A percentile compares a stretch with the other conserved stretches of the same genome.
phyloP scores from a whole-genome alignment of 768 basidiomycete species.

The Gelatoporia subvermispora region DNA sequence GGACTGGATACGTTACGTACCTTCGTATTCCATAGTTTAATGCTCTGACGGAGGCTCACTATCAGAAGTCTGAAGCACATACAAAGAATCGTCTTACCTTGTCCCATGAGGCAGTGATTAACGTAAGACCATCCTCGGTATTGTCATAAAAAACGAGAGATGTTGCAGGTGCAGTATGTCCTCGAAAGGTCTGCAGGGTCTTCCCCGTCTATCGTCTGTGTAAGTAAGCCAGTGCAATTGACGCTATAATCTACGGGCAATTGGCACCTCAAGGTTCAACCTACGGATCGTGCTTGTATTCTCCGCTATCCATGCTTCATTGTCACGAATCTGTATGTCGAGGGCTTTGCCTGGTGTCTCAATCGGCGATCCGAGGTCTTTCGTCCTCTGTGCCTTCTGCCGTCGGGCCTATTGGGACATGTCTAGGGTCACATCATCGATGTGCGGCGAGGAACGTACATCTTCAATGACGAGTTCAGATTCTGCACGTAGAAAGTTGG shows the following conservation, averaged over 20 bases:
- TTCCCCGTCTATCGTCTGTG: conserved; percentile 62
- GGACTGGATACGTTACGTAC: conserved; percentile 37
- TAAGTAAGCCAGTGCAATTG: conserved; percentile 3
- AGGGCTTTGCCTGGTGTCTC: conserved; percentile 72
- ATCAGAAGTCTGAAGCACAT: conserved; percentile 8
- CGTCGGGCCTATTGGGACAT: conserved; percentile 50
- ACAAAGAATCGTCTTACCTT: conserved; percentile 38
- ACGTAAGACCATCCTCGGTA: conserved; percentile 35
- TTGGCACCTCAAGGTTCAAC: conserved; percentile 67
- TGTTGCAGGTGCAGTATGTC: conserved; percentile 89
- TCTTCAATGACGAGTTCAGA: conserved; percentile 61
- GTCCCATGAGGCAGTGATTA: conserved; percentile 96
- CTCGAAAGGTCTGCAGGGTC: conserved; percentile 68
- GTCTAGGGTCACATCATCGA: conserved; percentile 8
- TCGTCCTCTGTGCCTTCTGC: conserved; percentile 66
- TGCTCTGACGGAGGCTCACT: conserved; percentile 48
- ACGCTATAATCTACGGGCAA: neutral
- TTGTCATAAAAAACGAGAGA: conserved; percentile 64
- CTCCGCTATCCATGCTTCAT: conserved; percentile 83
- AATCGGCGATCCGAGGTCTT: conserved; percentile 75
- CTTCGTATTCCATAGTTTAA: conserved; percentile 80
- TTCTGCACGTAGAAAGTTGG: conserved; percentile 68
- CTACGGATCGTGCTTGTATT: conserved; percentile 72
- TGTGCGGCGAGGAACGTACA: conserved; percentile 35
- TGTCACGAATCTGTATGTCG: conserved; percentile 57